A percentile compares a stretch with the other conserved stretches of the same genome.
Conservation (phyloP, 345 rosid genomes). For the Isatis tinctoria region DNA sequence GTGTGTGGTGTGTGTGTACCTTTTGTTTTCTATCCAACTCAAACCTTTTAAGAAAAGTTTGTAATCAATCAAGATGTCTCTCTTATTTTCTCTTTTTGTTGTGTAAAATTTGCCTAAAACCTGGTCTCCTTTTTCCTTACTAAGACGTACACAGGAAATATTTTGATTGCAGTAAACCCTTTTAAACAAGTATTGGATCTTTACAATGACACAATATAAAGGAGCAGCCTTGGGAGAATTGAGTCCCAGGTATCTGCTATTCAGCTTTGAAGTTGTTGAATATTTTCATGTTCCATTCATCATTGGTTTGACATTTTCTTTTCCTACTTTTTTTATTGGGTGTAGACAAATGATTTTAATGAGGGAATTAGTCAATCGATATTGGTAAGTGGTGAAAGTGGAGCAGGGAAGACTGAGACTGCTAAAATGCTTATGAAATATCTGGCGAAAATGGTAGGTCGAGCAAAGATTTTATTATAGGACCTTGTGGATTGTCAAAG, state of each 20-base stretch:
- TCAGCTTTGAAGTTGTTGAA: neutral
- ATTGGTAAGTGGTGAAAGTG: constrained; percentile 98
- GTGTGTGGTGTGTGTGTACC: no score
- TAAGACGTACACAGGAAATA: constrained; percentile 96
- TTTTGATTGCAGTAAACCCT: constrained; percentile 93
- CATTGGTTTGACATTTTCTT: neutral
- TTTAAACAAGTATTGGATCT: constrained; percentile 79
- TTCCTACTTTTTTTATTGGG: constrained; percentile 1
- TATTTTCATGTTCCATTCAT: neutral
- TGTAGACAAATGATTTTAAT: constrained; percentile 77
- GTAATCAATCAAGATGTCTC: neutral
- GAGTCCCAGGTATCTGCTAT: constrained; percentile 68
- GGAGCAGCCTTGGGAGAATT: constrained; percentile 86
- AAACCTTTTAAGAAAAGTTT: no score
- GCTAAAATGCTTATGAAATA: constrained; percentile 88
- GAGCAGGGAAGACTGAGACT: constrained; percentile 97
- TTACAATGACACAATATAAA: constrained; percentile 76
- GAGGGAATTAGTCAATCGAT: constrained; percentile 87
- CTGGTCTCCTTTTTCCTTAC: constrained; percentile 9
- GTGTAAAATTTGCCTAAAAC: no score
- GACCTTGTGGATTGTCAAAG: constrained; percentile 10
- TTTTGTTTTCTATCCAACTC: no score
- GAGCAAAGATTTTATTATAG: constrained; percentile 30
- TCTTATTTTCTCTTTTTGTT: no score
- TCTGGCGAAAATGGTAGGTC: constrained; percentile 97